These are phyloP conservation scores for Fomitopsis betulina DNA, from an alignment of 1,284 basidiomycete species.

Conservation along the genomic window DNA sequence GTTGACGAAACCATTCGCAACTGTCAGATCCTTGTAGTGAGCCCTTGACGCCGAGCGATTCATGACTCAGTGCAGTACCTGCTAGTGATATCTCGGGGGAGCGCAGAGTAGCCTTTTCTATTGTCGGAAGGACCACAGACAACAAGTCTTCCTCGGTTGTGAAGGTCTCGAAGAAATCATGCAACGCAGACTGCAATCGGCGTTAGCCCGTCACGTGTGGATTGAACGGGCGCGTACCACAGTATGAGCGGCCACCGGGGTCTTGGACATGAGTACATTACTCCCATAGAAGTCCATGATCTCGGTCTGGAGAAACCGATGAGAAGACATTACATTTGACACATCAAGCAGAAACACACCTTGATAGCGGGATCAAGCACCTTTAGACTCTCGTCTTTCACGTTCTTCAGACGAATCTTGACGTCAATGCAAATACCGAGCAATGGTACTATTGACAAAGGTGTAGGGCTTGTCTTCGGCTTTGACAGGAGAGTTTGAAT, in stretches of 20 bases:
- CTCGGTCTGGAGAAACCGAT: conserved; percentile 34
- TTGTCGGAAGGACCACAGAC: conserved; percentile 50
- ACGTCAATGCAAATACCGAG: conserved; percentile 62
- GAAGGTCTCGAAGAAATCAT: conserved; percentile 56
- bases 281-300: conserved; percentile 50
- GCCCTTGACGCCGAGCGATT: not conserved
- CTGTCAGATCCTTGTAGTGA: conserved; percentile 27
- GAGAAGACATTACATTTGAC: not conserved
- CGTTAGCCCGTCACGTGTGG: conserved; percentile 1
- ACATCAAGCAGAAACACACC: conserved; percentile 23
- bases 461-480: conserved; percentile 44
- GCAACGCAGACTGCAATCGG: conserved; percentile 39
- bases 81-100: conserved; percentile 69
- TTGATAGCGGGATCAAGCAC: conserved; percentile 41
- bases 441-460: conserved; percentile 46
- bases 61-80: conserved; percentile 33
- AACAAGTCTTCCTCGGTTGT: conserved; percentile 49
- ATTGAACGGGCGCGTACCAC: conserved; percentile 34
- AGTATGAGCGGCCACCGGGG: conserved; percentile 42
- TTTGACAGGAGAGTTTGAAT: conserved; percentile 46
- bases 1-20: conserved; percentile 50
- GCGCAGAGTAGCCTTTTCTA: conserved; percentile 71
- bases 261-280: conserved; percentile 55
- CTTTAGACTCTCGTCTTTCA: conserved; percentile 37
- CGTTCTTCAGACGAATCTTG: conserved; percentile 51